Evolutionary conservation across 176 grass and related monocot genomes (phyloP).

Genomic region (Musa troglodytarum): DNA sequence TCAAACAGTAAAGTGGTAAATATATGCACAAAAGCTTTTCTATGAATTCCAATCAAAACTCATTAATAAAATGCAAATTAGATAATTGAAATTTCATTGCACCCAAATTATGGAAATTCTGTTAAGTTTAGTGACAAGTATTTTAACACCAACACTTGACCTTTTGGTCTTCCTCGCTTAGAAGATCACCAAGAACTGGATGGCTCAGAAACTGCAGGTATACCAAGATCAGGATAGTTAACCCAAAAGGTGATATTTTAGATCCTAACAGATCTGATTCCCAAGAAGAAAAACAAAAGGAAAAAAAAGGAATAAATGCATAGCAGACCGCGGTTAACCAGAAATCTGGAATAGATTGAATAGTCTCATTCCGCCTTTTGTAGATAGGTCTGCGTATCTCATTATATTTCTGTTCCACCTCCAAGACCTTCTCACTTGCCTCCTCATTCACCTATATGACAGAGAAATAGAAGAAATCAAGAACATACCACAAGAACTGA

Average conservation of each 20-base stretch:
- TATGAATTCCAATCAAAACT: not conserved
- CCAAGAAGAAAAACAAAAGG: not conserved
- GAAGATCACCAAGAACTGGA: conserved; percentile 55
- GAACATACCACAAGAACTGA: not conserved
- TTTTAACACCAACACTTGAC: conserved; percentile 4
- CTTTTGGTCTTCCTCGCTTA: conserved; percentile 63
- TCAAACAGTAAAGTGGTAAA: no score
- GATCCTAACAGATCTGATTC: not conserved
- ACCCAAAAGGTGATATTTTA: conserved; percentile 1
- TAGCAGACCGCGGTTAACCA: conserved; percentile 71
- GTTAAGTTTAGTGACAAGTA: not conserved
- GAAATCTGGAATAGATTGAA: conserved; percentile 71
- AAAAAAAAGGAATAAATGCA: conserved; percentile 8
- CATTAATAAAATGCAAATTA: not conserved
- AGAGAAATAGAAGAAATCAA: not conserved
- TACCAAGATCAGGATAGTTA: not conserved
- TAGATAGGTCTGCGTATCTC: conserved; percentile 66
- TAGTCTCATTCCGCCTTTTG: conserved; percentile 51
- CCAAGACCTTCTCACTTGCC: conserved; percentile 71
- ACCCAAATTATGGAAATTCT: not conserved
- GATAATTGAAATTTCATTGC: not conserved
- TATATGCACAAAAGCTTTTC: no score
- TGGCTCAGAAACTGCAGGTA: conserved; percentile 74
- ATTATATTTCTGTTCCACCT: conserved; percentile 93
- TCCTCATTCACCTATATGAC: conserved; percentile 67